phyloP scores from a whole-genome alignment of 768 basidiomycete species.

The Naganishia kalamii region DNA sequence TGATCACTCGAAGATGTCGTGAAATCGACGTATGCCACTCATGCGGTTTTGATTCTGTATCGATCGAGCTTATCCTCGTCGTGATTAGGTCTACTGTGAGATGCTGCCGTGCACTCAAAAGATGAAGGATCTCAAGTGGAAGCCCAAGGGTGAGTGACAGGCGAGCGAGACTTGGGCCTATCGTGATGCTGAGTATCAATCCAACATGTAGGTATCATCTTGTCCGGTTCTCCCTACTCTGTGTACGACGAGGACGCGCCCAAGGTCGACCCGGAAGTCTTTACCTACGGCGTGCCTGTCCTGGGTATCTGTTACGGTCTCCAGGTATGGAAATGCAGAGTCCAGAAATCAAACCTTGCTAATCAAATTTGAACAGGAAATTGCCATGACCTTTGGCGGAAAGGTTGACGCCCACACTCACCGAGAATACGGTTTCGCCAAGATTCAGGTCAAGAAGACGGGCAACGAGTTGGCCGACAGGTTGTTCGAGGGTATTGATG shows the following conservation, averaged over 20 bases:
- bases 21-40: constrained; percentile 68
- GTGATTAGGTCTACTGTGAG: constrained; percentile 66
- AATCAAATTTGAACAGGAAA: constrained; percentile 59
- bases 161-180: too few species aligned
- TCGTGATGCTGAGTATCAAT: too few species aligned
- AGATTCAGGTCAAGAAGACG: constrained; percentile 64
- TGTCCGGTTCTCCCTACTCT: constrained; percentile 96
- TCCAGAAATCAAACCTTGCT: background rate
- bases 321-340: constrained; percentile 54
- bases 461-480: constrained; percentile 58
- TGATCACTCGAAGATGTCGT: constrained; percentile 94
- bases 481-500: constrained; percentile 71
- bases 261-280: constrained; percentile 86
- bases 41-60: background rate
- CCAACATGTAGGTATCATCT: constrained; percentile 85
- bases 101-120: constrained; percentile 92
- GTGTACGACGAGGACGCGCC: constrained; percentile 90
- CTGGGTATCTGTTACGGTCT: constrained; percentile 97
- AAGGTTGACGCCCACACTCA: constrained; percentile 78
- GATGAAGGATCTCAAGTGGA: constrained; percentile 79
- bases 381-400: constrained; percentile 80
- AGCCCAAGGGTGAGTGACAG: constrained; percentile 73
- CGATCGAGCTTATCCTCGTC: background rate
- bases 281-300: constrained; percentile 73
- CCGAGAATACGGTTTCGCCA: constrained; percentile 90